Base-by-base conservation (phyloP, 1,284 basidiomycete genomes). In the Schizophyllum amplum region DNA sequence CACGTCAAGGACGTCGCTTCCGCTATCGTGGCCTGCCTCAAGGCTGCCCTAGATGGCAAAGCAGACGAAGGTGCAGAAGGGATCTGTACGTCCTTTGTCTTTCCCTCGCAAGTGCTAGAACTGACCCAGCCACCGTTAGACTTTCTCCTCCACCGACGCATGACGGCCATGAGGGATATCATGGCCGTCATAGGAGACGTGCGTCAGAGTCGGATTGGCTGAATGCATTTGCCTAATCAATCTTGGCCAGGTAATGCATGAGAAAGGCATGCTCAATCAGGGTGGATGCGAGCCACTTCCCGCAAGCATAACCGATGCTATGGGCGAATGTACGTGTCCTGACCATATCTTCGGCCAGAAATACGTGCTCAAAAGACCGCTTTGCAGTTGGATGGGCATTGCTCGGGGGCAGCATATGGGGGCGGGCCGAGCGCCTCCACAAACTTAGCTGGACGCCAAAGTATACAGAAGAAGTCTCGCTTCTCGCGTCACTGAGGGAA, bases 31-130 rank as follows among this genome's bases (percentile, higher is more conserved):
- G 61, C 66, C 17, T 60, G 75, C 24, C 62, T 77, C 27, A 67
- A 73, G 25, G 72, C 71, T 11, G 72, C 71, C 4, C 60, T 75
- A 3, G 66, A 73, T 47, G 72, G 71, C 1, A 69, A 64, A 46
- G 74, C 74, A 1, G 71, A 72, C 33, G 71, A 74, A 57, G 74
- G 74, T 4, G 62, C 64, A 1, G 66, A 75, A 51, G 75, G 73
- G 17, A 62, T 74, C 33, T 75, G 72, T 75, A 55, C 25, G 17
- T 52, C n/a, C n/a, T n/a, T n/a, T n/a, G n/a, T n/a, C n/a, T n/a
- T n/a, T n/a, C n/a, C n/a, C n/a, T n/a, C n/a, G n/a, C n/a, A n/a
- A n/a, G n/a, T n/a, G n/a, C n/a, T n/a, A 9, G 13, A 9, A 9
- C 33, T 42, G 7, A 42, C 11, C 7, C n/a, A n/a, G 2, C 33